These are phyloP conservation scores for Oleoguttula mirabilis DNA, from an alignment of 495 filamentous ascomycete genomes.

Conservation along the genomic window DNA sequence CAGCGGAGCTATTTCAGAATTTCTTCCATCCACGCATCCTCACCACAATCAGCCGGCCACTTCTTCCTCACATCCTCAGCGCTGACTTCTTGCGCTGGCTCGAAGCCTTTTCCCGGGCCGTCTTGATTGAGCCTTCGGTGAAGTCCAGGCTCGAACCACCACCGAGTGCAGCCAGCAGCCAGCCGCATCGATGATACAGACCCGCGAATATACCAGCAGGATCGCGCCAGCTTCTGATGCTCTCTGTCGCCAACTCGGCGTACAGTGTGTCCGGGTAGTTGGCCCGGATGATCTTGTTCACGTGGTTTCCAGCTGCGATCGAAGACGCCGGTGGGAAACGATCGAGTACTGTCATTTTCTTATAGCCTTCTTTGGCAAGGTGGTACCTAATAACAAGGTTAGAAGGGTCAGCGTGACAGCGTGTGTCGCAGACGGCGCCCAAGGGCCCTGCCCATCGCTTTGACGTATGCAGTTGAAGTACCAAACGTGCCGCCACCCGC, in stretches of 20 bases:
- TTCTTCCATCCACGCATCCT: too few relatives aligned
- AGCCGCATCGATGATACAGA: not conserved
- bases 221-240: not conserved
- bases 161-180: not conserved
- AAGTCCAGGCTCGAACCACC: too few relatives aligned
- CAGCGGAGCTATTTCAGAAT: not conserved
- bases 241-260: not conserved
- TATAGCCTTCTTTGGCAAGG: not conserved
- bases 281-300: not conserved
- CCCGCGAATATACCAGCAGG: not conserved
- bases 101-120: not conserved
- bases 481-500: not conserved
- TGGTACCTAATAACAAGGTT: too few relatives aligned
- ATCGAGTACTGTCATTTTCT: not conserved
- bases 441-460: too few relatives aligned
- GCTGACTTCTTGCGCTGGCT: not conserved
- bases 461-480: not conserved
- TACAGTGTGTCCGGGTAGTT: not conserved
- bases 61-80: not conserved
- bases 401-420: too few relatives aligned
- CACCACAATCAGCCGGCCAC: not conserved
- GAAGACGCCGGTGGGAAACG: not conserved
- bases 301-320: not conserved
- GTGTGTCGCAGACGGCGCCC: too few relatives aligned
- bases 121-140: too few relatives aligned